Base-by-base conservation (phyloP, 2,329 filamentous ascomycete species). In the Alternaria consortialis region DNA sequence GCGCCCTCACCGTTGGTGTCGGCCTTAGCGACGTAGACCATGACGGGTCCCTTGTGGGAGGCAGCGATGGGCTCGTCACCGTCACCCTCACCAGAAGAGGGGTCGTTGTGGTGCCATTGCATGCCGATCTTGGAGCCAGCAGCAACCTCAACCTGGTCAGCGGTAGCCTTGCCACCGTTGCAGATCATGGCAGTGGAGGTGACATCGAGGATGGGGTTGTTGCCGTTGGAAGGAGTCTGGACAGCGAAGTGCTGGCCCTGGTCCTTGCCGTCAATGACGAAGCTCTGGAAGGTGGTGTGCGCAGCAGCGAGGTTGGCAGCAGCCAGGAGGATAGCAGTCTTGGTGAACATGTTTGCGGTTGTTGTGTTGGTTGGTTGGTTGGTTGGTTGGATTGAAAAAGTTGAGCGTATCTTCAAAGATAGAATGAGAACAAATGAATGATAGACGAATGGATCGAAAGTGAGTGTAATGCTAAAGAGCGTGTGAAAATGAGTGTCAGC, bases 1-100 rank as follows among this genome's bases (percentile, higher is more conserved):
- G 78, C 76, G 20, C 83, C 83, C 43, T 80, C 76, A 46, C 83
- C 83, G 56, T 82, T 80, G 56, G 72, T 72, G 17, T 72, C 65
- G 34, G 76, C 74, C 32, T 75, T 74, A 7, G 84, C 83, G 62
- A 86, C 81, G 72, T 83, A 86, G 63, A 83, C 84, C 71, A 84
- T 81, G 73, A 86, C 71, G 51, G 84, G 84, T 7, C 84, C 84
- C 75, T 80, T 76, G 80, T 86, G 84, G 44, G 81, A 83, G n/a
- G 71, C 61, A 65, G 80, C 84, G 48, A 86, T 84, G 74, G 85
- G 84, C 72, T 85, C 84, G 70, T 85, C 83, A 7, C 50, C n/a
- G 58, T 73, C 71, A 61, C 74, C 74, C 9, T 80, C 75, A 8
- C 40, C 29, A 47, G 56, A 17, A 4, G 58, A 56, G 8, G 58